Evolutionary conservation across 2,329 filamentous ascomycete genomes (phyloP), one percentile per base, ranked within the genome.

Genomic region (Massarina eburnea): DNA sequence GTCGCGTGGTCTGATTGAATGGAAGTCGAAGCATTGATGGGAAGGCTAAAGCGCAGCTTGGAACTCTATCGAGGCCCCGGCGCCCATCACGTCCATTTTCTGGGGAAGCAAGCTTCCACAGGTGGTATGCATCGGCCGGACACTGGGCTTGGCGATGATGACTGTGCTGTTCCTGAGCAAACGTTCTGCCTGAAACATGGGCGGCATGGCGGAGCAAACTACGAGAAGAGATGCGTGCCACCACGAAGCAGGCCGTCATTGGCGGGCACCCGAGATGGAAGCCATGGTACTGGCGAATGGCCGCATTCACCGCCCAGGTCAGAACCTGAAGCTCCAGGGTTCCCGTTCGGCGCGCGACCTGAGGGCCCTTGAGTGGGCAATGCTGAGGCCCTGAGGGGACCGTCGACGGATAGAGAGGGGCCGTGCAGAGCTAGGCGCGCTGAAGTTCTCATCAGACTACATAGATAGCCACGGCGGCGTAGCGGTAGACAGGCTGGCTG

Each of bases 161-260:
- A 46, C 41, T 30, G 27, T 30, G 27, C 35, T 54, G 54, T 53
- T 38, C 49, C 45, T 55, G 43, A 43, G 41, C 46, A 47, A 30
- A 7, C 45, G 26, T 40, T 38, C 45, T 39, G 51, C 50, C 52
- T 62, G 61, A 64, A 64, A 61, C 58, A 48, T 51, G 52, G 52
- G 58, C 50, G 47, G 49, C 48, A 46, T 45, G 46, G 48, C 49
- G 49, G 52, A 48, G 51, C 39, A 51, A 51, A 55, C 55, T 49
- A 53, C 47, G 51, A 49, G 48, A 29, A 38, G 22, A 39, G 34
- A 39, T 39, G 35, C 46, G 57, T 49, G 48, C 45, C 27, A 55
- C 55, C 45, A 54, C 50, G 41, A 48, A 39, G 45, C 50, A 45
- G 36, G 46, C 42, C 33, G 52, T 43, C 34, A 57, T 52, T 53